Conservation (phyloP, 2,329 filamentous ascomycete species). For the Beauveria scarabaeidicola region DNA sequence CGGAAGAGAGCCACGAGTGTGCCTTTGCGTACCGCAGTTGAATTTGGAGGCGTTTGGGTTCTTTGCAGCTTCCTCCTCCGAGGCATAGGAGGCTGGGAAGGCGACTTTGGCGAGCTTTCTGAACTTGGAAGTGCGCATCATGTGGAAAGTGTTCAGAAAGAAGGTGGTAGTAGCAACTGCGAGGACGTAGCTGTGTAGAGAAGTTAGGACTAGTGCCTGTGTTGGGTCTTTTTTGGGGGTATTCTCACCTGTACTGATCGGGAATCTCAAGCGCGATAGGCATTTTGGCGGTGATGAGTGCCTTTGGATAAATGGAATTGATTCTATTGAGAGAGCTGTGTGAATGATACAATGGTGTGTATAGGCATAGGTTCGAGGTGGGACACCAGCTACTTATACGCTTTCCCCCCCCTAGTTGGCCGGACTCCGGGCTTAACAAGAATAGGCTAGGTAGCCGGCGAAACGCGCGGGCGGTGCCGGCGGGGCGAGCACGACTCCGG, state of each 20-base stretch:
- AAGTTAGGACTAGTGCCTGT: neutral
- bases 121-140: constrained; percentile 34
- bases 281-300: constrained; percentile 26
- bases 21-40: constrained; percentile 47
- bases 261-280: constrained; percentile 36
- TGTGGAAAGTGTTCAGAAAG: constrained; percentile 49
- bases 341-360: neutral
- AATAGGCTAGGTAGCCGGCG: neutral
- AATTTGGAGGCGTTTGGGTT: constrained; percentile 47
- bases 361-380: neutral
- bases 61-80: constrained; percentile 43
- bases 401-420: neutral
- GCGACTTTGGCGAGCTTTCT: constrained; percentile 45
- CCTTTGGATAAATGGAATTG: neutral
- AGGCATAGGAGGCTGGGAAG: constrained; percentile 52
- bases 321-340: neutral
- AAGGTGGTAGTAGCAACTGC: constrained; percentile 47
- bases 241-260: constrained; percentile 41
- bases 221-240: neutral
- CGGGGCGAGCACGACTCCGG: neutral
- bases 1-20: neutral
- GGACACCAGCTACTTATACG: neutral
- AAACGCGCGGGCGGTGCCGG: neutral
- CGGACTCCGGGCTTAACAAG: neutral
- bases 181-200: constrained; percentile 49